Base-by-base conservation (phyloP, 148 eudicot species). In the Amaranthus palmeri region DNA sequence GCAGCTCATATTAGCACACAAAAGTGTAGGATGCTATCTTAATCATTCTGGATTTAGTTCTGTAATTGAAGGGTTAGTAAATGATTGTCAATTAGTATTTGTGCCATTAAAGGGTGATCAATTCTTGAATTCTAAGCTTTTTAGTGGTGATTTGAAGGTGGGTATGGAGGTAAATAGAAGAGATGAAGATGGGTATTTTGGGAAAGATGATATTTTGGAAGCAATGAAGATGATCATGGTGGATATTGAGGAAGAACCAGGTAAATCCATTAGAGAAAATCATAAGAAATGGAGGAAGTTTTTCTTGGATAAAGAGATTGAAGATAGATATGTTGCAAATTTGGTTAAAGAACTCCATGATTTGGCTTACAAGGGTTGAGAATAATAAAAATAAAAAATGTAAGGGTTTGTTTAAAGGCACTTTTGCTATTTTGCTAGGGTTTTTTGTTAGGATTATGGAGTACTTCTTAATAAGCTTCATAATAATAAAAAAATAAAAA, bases 91-190 rank as follows among this genome's bases (percentile, higher is more conserved):
- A 57, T 49, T 86, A 25, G 84, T 80, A 3, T 58, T 82, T 56
- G 42, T 86, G 61, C 86, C 90, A 2, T 78, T 58, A 18, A 84
- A 84, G 75, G 84, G 83, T 12, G 87, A 86, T 15, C 90, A 86
- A 60, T 82, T 78, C 65, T 7, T 86, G 71, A 82, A 78, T 56
- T 74, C 78, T 6, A 82, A 71, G 80, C 70, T 84, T 0, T 53
- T 86, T 8, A 61, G 76, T 53, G 70, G 60, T n/a, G 90, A 80
- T 42, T 41, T 84, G 46, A 76, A 61, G 77, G 82, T 81, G 3
- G 87, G 86, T 4, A 72, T 84, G 41, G 90, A 86, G 74, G 87
- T 86, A n/a, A 78, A 84, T 45, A 72, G 90, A 62, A 80, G 85
- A 53, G 90, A 86, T 69, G 83, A 78, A 17, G 90, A 86, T 77